Evolutionary conservation across 106 monocot genomes (phyloP), one percentile per base, ranked within the genome.

Genomic region (Acorus calamus): DNA sequence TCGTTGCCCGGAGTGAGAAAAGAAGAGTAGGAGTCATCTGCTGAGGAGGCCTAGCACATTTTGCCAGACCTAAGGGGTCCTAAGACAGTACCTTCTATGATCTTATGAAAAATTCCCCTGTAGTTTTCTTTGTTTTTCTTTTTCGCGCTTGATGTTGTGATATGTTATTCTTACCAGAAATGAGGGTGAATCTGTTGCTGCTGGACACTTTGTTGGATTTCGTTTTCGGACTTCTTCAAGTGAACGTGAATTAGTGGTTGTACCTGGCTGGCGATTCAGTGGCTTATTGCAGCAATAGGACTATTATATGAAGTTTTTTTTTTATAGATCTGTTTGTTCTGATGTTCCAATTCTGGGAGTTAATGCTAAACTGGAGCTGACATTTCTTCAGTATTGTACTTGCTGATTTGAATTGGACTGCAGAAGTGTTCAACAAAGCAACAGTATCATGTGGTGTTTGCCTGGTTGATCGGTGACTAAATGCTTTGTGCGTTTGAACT

Each of bases 161-260:
- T 52, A 14, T 81, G 59, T 77, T 72, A 64, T 59, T 81, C 45
- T 77, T 81, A 68, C 76, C 77, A 81, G 81, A 77, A 67, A 65
- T 10, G 49, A 67, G 56, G 67, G 48, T n/a, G n/a, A 58, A 69
- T 57, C 41, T 57, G 69, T 53, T 74, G 69, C 69, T 72, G 69
- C 28, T 69, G 53, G 13, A 71, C 52, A 43, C 44, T 67, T 78
- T 75, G 82, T 73, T 70, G 64, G 14, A 64, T 70, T 60, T 63
- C 62, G 12, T 62, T 62, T 62, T 67, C 46, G 42, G 56, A 52
- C 46, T 58, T 14, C 57, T 71, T 59, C 50, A 44, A 67, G 74
- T 28, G 46, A 53, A 4, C 63, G 57, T 4, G 57, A 11, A 50
- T 11, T 60, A 11, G 9, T n/a, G n/a, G n/a, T 51, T 44, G 47